phyloP scores from a whole-genome alignment of 2,329 filamentous ascomycete species.

The Pseudocercospora eumusae region DNA sequence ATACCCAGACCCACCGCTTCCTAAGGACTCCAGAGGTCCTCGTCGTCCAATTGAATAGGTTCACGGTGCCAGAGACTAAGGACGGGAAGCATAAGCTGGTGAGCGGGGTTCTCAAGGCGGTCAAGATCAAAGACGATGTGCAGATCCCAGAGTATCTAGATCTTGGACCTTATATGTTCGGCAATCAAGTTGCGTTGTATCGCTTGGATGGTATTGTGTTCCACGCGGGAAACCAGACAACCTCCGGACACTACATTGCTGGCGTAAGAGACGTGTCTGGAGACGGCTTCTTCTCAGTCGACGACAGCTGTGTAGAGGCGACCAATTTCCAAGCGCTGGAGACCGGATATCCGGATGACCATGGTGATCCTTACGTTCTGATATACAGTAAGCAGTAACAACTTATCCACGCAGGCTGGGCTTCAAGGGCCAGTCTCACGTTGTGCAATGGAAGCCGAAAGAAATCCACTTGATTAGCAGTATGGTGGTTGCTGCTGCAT shows the following conservation, averaged over 20 bases:
- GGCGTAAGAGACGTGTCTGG: background rate
- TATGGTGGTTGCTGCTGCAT: too few species aligned
- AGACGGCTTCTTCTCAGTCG: background rate
- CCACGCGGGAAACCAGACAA: background rate
- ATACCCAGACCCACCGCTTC: background rate
- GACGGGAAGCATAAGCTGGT: background rate
- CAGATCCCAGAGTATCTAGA: background rate
- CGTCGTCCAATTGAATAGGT: background rate
- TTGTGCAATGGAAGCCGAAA: too few species aligned
- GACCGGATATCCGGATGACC: background rate
- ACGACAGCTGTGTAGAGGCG: background rate
- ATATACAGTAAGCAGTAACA: conserved; percentile 1
- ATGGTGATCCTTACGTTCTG: background rate
- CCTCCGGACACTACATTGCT: background rate
- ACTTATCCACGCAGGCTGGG: background rate
- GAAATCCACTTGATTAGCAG: too few species aligned
- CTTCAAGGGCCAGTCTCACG: background rate
- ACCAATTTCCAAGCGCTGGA: background rate
- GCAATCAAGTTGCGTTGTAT: background rate
- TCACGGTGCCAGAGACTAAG: background rate
- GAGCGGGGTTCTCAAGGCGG: background rate
- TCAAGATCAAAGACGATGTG: background rate
- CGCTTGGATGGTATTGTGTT: background rate
- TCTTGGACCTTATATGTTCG: background rate
- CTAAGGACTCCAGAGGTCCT: background rate